A percentile compares a stretch with the other conserved stretches of the same genome.
These are phyloP conservation scores for Ceratobasidium theobromae DNA, from an alignment of 1,284 basidiomycete species.

Conservation along the genomic window DNA sequence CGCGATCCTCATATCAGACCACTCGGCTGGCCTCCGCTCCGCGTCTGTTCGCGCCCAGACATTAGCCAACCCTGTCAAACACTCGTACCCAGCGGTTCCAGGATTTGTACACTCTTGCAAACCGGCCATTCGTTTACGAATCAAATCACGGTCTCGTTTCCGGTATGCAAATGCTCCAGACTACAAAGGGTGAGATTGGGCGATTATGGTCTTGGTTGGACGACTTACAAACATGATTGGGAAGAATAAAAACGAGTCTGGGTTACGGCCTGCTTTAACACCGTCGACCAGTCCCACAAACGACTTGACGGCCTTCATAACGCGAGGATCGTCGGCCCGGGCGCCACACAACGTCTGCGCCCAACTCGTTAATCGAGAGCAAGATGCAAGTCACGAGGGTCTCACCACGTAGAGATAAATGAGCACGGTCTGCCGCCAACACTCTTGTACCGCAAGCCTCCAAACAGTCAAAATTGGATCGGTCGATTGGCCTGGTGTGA, in stretches of 20 bases:
- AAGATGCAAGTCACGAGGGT: too few relatives aligned
- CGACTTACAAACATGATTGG: conserved; percentile 16
- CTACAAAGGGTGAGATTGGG: background rate
- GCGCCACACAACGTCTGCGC: conserved; percentile 22
- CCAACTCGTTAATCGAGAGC: too few relatives aligned
- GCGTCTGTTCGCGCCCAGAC: background rate
- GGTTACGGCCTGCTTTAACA: conserved; percentile 9
- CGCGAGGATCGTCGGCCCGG: background rate
- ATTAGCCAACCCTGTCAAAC: background rate
- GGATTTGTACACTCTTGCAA: conserved; percentile 11
- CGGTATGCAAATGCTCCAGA: background rate
- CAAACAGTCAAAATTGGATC: background rate
- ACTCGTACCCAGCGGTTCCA: background rate
- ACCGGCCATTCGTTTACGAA: conserved; percentile 2
- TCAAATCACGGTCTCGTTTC: background rate
- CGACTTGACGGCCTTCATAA: conserved; percentile 3
- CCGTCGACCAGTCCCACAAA: conserved; percentile 16
- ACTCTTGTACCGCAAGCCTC: conserved; percentile 12
- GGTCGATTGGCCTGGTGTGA: background rate
- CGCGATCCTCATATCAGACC: conserved; percentile 9
- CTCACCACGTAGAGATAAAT: conserved; percentile 7
- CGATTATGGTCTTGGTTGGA: background rate
- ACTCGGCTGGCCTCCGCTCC: conserved; percentile 6
- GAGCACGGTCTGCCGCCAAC: conserved; percentile 7
- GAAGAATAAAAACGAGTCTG: conserved; percentile 6